These are phyloP conservation scores for Venturiaceae sp. DNA, from an alignment of 2,329 filamentous ascomycete species.

Conservation along the genomic window DNA sequence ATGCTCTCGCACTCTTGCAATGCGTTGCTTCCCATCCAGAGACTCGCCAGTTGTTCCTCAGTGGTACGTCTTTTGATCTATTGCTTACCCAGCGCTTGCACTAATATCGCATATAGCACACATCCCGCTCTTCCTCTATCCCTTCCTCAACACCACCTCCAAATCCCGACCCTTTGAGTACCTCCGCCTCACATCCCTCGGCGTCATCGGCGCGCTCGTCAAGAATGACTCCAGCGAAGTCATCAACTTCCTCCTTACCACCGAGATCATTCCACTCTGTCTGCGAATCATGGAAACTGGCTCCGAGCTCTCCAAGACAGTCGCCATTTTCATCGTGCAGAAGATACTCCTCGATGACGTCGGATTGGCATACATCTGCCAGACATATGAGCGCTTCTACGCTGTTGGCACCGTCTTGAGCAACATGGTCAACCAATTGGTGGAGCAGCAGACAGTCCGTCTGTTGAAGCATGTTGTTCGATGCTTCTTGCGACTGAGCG, in stretches of 20 bases:
- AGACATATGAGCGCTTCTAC: constrained; percentile 97
- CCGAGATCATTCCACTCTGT: constrained; percentile 95
- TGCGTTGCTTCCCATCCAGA: constrained; percentile 97
- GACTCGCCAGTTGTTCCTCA: constrained; percentile 85
- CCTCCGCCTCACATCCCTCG: constrained; percentile 85
- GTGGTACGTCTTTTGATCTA: constrained; percentile 49
- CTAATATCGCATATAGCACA: constrained; percentile 52
- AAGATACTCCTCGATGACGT: constrained; percentile 97
- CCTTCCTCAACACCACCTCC: constrained; percentile 96
- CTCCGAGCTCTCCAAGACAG: constrained; percentile 95
- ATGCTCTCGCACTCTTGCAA: constrained; percentile 88
- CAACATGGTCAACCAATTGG: constrained; percentile 97
- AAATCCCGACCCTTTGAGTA: constrained; percentile 98
- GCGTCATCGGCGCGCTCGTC: constrained; percentile 91
- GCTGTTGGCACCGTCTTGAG: constrained; percentile 94
- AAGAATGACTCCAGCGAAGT: constrained; percentile 99
- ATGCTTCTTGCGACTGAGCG: constrained; percentile 93
- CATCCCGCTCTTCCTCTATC: constrained; percentile 94
- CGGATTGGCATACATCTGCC: constrained; percentile 94
- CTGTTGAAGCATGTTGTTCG: constrained; percentile 95
- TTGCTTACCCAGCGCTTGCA: background rate
- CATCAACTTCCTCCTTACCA: constrained; percentile 97
- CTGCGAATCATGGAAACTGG: constrained; percentile 99
- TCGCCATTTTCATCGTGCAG: constrained; percentile 98
- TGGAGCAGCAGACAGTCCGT: constrained; percentile 93